Evolutionary conservation across 495 filamentous ascomycete genomes (phyloP), one percentile per base, ranked within the genome.

Genomic region (Neurospora sp.): DNA sequence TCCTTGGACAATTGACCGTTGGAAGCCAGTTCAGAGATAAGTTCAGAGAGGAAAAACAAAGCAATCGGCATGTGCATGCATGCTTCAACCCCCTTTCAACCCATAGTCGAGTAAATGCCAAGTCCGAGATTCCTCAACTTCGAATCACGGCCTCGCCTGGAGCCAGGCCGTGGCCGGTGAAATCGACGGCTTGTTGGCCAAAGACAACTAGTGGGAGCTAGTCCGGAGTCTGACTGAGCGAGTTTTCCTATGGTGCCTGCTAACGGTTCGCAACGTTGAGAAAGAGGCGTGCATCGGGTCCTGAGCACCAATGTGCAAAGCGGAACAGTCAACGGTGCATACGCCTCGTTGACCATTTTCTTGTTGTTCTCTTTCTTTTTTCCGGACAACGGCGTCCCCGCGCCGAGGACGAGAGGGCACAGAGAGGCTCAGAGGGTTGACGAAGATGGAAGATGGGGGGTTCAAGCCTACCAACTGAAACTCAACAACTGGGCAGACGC

Each of bases 401-500:
- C 53, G 53, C 14, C 14, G 53, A 66, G 5, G 53, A 37, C 1
- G 14, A 16, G 27, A 35, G 27, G 27, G 6, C 53, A 18, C 27
- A 37, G 12, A 8, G 27, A 66, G 53, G 53, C 53, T 35, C 27
- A 37, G 53, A 66, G 27, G 27, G 27, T 37, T 66, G 53, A 66
- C 27, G 53, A 66, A 66, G 53, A 66, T 66, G 27, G 27, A 31
- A 31, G 27, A 31, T 31, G 27, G 27, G 14, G 53, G 53, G 53
- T 66, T 66, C 12, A 37, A 66, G 27, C 53, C 53, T 66, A 66
- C 40, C 68, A 77, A 72, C 76, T 74, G 72, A 72, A 75, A 75
- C 72, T 35, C 53, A 61, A 70, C 39, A 48, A 40, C 70, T 53
- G 53, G 22, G 70, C 12, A 20, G 72, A 39, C 38, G 31, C 78